Base-by-base conservation (phyloP, 2,329 filamentous ascomycete species). In the Aspergillus clavatus region DNA sequence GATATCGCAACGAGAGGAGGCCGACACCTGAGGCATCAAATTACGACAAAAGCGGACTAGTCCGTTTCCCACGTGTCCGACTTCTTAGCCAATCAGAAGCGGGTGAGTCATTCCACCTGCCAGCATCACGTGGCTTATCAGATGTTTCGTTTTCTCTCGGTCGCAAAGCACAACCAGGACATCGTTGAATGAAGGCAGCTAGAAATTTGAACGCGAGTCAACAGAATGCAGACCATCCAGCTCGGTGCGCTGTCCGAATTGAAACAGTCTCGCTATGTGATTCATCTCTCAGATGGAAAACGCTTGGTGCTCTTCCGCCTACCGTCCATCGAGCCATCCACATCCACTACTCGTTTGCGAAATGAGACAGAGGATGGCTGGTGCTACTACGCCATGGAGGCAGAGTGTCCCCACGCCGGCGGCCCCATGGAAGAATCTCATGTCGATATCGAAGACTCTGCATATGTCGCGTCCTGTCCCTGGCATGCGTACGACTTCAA, bases 401-500 rank as follows among this genome's bases (percentile, higher is more conserved):
- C 72, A 0, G 69, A 73, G 43, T 74, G 72, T 38, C 72, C 72
- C 2, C 72, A 74, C 48, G 71, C 72, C 0, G 72, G 72, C 7
- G 72, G 72, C 0, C 72, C 72, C 0, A 72, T 74, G 71, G 57
- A 65, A 5, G 70, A 73, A 14, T 70, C 71, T 1, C 63, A 67
- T 6, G 65, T 74, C 19, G 72, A 74, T 43, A 74, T 74, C 42
- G 72, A 74, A 46, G 72, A 74, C 46, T 73, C 71, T 0, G 69
- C 70, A 1, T 74, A 74, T 48, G 57, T 74, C 19, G 71, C 66
- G 14, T 73, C 71, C 1, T 74, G 72, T 47, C 72, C 72, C 11
- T 74, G 72, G 72, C 72, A 74, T 55, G 72, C 72, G 2, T 74
- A 74, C 51, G 72, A 74, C 52, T 74, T 74, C 50, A 74, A 74